phyloP scores from a whole-genome alignment of 495 filamentous ascomycete species.

The Neurospora sp. region DNA sequence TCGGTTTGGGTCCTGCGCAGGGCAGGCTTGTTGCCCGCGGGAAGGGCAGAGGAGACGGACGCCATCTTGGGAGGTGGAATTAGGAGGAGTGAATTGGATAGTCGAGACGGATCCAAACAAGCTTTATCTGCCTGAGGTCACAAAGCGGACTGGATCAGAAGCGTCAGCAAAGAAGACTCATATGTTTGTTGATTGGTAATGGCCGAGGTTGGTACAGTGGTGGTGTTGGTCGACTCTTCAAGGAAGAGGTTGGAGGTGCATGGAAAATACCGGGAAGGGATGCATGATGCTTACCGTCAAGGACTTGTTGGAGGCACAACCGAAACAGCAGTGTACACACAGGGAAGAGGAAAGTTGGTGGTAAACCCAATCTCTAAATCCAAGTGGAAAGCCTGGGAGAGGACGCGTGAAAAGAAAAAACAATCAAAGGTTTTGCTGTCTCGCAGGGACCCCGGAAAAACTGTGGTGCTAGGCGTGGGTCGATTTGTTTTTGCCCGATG shows the following conservation, averaged over 20 bases:
- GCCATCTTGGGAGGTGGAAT: conserved; percentile 23
- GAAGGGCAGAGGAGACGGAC: conserved; percentile 25
- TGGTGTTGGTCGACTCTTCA: neutral
- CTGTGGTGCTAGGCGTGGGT: neutral
- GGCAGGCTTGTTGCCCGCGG: conserved; percentile 27
- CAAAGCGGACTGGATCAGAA: neutral
- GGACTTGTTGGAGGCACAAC: neutral
- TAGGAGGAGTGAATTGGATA: neutral
- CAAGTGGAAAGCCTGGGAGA: neutral
- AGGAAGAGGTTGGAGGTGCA: neutral
- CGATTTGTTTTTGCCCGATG: neutral
- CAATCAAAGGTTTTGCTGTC: neutral
- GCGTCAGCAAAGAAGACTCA: neutral
- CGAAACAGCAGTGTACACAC: too few species aligned
- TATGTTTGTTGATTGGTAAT: neutral
- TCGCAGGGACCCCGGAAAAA: neutral
- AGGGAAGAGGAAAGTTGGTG: neutral
- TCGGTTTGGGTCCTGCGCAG: conserved; percentile 30
- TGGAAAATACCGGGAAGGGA: neutral
- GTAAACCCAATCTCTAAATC: neutral
- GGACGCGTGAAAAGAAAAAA: neutral
- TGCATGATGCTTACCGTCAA: neutral
- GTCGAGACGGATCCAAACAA: neutral
- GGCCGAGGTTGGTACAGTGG: neutral
- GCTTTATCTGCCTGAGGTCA: neutral